A percentile compares a stretch with the other conserved stretches of the same genome.
Conservation (phyloP, 192 early-diverging fungal species). For the Phycomyces nitens region DNA sequence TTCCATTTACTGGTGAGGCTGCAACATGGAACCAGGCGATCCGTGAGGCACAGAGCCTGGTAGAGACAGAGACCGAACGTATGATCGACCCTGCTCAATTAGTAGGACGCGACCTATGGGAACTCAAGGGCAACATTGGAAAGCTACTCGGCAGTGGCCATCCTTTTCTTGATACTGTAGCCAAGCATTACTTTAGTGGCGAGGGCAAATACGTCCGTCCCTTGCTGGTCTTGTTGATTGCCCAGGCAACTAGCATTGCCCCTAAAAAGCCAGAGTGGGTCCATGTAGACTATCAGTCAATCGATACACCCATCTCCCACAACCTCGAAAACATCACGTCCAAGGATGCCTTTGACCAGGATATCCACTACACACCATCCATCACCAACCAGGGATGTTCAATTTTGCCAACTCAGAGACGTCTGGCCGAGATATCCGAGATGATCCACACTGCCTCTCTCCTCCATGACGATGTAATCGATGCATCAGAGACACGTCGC, state of each 20-base stretch:
- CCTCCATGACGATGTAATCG: slow-evolving; percentile 91
- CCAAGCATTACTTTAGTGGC: slow-evolving; percentile 83
- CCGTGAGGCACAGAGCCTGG: slow-evolving; percentile 49
- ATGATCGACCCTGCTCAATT: slow-evolving; percentile 73
- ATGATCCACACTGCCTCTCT: slow-evolving; percentile 98
- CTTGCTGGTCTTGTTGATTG: slow-evolving; percentile 84
- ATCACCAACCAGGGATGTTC: slow-evolving; percentile 26
- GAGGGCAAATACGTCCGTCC: slow-evolving; percentile 92
- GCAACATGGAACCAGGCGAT: slow-evolving; percentile 49
- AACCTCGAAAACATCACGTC: slow-evolving; percentile 31
- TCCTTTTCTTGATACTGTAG: slow-evolving; percentile 85
- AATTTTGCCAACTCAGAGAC: slow-evolving; percentile 85
- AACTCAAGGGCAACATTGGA: slow-evolving; percentile 83
- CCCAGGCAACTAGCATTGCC: slow-evolving; percentile 76
- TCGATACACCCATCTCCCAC: slow-evolving; percentile 60
- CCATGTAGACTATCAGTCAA: slow-evolving; percentile 51
- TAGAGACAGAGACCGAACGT: slow-evolving; percentile 33
- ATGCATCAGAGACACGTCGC: slow-evolving; percentile 66
- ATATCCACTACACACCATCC: slow-evolving; percentile 26
- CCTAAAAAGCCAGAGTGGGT: slow-evolving; percentile 43
- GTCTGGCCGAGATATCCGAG: slow-evolving; percentile 95
- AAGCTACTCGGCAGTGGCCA: slow-evolving; percentile 81
- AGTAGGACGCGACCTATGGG: slow-evolving; percentile 78
- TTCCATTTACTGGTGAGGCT: slow-evolving; percentile 31
- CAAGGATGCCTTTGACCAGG: slow-evolving; percentile 1